Base-by-base conservation (phyloP, 306 rosid species). In the Sicyos baderoa region DNA sequence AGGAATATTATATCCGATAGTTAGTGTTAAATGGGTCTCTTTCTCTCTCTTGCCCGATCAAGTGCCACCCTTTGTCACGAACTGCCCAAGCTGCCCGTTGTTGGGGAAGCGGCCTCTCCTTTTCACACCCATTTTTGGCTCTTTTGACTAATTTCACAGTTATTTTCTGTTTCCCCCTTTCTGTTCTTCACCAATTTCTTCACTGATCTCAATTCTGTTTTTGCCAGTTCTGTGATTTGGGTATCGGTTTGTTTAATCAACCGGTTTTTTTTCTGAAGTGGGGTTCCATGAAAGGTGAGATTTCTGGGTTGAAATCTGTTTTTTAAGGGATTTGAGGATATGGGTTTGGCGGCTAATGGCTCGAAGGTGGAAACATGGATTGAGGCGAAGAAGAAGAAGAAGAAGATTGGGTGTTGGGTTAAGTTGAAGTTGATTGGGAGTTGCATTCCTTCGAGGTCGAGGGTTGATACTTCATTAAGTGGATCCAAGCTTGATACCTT, bases 391-490 rank as follows among this genome's bases (percentile, higher is more conserved):
- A 72, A 72, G 57, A 72, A 72, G 69, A 72, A 56, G 69, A 45
- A 72, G 29, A 25, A 25, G 29, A 3, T 83, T 81, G 85, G 87
- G 13, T 82, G 96, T 77, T 84, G 91, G 79, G 76, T 68, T 81
- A 86, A 75, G 86, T 79, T 85, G 76, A 85, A 76, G 78, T 81
- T 84, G 75, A 77, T 83, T 50, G 76, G 96, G 27, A 82, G 81
- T 44, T 90, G 93, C 78, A 76, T 88, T 79, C 85, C 91, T 84
- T 90, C 99, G 52, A 88, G 84, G 84, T 85, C 99, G 77, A 88
- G 86, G 78, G 89, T 88, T 82, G 90, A 86, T 75, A 84, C 70
- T 83, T 78, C 90, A 77, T 69, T 85, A 52, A 81, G 82, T 77
- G 92, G 83, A 86, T 85, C 99, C 75, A 88, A 86, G 78, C 86